Evolutionary conservation across 345 rosid genomes (phyloP), one percentile per base, ranked within the genome.

Genomic region (Eucalyptus erythrocorys): DNA sequence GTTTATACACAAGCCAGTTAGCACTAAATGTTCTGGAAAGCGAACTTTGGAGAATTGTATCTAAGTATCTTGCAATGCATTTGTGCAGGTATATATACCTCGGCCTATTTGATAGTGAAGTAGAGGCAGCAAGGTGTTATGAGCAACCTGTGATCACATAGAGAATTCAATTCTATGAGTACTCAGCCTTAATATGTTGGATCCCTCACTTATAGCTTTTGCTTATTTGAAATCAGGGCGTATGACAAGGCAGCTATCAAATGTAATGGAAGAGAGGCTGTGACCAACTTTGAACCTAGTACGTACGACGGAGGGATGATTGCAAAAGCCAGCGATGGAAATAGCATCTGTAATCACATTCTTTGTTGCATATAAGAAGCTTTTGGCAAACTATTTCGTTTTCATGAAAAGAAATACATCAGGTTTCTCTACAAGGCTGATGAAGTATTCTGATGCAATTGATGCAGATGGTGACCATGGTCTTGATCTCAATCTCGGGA

Each of bases 71-170:
- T 92, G 94, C 94, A 90, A 96, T 95, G 94, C 96, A 94, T 95
- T 92, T 92, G 85, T 96, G 99, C 99, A 97, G 99, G 99, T 97
- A 96, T 97, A 94, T 96, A 42, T 97, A 97, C 93, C 99, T 97
- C 92, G 99, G 97, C 95, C 96, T 96, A 91, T 97, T 97, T 96
- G 97, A 97, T 95, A 95, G 93, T 89, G 97, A 97, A 95, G 97
- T 96, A 94, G 97, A 96, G 92, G 99, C 99, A 93, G 99, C 99
- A 95, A 97, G 99, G 99, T 96, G 96, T 92, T 92, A 89, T 91
- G 92, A 88, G 91, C 92, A 91, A 89, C 92, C 91, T 95, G 89
- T 92, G 90, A 92, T 89, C 91, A 90, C 91, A 91, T 89, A 76
- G 47, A 76, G 82, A 76, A 40, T 91, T 91, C 89, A 89, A 93